phyloP scores from a whole-genome alignment of 1,284 basidiomycete genomes.

The Cryptococcus maquisensis region DNA sequence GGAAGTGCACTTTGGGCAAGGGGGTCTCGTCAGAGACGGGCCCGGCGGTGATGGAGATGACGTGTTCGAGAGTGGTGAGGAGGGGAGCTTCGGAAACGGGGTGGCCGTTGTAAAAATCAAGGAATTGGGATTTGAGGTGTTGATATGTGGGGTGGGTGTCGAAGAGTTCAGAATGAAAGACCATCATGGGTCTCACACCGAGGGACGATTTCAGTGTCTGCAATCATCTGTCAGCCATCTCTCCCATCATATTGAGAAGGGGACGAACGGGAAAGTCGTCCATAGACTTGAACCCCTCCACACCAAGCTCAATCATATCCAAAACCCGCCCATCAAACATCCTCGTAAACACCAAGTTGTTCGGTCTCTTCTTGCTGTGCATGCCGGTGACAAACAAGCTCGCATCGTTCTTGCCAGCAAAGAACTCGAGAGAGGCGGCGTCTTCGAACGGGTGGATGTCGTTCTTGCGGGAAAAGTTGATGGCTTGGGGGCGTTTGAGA shows the following conservation, averaged over 20 bases:
- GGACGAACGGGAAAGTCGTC: constrained; percentile 67
- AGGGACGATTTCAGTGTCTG: constrained; percentile 82
- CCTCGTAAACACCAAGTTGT: constrained; percentile 79
- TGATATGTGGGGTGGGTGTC: constrained; percentile 83
- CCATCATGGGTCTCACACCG: constrained; percentile 89
- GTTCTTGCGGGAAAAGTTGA: constrained; percentile 96
- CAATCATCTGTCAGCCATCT: neutral
- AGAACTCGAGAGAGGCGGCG: constrained; percentile 78
- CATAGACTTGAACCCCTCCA: constrained; percentile 77
- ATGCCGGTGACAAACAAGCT: constrained; percentile 86
- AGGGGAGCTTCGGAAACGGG: constrained; percentile 71
- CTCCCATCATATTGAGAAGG: neutral
- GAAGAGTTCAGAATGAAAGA: constrained; percentile 91
- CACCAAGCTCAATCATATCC: constrained; percentile 92
- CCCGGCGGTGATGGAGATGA: constrained; percentile 78
- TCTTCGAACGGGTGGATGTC: constrained; percentile 87
- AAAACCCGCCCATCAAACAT: constrained; percentile 84
- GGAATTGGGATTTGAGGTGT: constrained; percentile 88
- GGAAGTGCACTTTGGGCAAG: constrained; percentile 80
- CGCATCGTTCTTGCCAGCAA: constrained; percentile 91
- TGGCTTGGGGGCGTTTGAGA: constrained; percentile 79
- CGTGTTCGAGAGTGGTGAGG: constrained; percentile 80
- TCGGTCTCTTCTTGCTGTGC: constrained; percentile 89
- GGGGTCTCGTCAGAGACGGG: constrained; percentile 52
- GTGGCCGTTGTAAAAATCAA: constrained; percentile 84